These are phyloP conservation scores for Talaromyces albobiverticillius DNA, from an alignment of 2,329 filamentous ascomycete genomes.

Conservation along the genomic window DNA sequence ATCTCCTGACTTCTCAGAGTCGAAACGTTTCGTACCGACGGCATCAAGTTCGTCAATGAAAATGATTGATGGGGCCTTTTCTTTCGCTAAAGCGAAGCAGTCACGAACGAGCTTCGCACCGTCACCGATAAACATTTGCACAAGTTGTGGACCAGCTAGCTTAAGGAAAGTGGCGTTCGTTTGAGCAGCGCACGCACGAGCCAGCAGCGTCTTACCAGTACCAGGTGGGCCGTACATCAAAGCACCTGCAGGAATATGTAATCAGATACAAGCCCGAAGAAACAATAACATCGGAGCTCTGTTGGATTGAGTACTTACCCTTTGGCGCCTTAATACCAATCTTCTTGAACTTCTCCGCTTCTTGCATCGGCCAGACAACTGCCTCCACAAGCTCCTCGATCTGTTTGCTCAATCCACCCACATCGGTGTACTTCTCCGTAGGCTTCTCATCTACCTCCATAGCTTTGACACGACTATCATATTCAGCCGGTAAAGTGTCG, in stretches of 20 bases:
- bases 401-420: conserved; percentile 96
- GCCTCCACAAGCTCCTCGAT: conserved; percentile 98
- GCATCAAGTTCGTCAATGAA: conserved; percentile 99
- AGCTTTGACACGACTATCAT: conserved; percentile 97
- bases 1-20: conserved; percentile 96
- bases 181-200: conserved; percentile 93
- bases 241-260: conserved; percentile 60
- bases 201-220: conserved; percentile 59
- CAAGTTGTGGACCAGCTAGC: conserved; percentile 92
- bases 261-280: not conserved
- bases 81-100: conserved; percentile 95
- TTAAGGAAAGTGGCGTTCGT: conserved; percentile 99
- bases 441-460: conserved; percentile 99
- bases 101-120: conserved; percentile 96
- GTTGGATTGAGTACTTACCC: conserved; percentile 57
- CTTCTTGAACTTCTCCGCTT: conserved; percentile 98
- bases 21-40: conserved; percentile 98
- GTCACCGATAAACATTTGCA: conserved; percentile 99
- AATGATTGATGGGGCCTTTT: conserved; percentile 98
- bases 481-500: conserved; percentile 94
- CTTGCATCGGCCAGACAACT: conserved; percentile 99
- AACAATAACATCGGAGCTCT: not conserved
- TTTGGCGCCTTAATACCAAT: conserved; percentile 99
- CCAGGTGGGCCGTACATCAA: conserved; percentile 81
- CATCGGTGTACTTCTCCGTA: conserved; percentile 97